A percentile compares a stretch with the other conserved stretches of the same genome.
Evolutionary conservation across 2,329 filamentous ascomycete genomes (phyloP).

Genomic region (Colletotrichum phormii): DNA sequence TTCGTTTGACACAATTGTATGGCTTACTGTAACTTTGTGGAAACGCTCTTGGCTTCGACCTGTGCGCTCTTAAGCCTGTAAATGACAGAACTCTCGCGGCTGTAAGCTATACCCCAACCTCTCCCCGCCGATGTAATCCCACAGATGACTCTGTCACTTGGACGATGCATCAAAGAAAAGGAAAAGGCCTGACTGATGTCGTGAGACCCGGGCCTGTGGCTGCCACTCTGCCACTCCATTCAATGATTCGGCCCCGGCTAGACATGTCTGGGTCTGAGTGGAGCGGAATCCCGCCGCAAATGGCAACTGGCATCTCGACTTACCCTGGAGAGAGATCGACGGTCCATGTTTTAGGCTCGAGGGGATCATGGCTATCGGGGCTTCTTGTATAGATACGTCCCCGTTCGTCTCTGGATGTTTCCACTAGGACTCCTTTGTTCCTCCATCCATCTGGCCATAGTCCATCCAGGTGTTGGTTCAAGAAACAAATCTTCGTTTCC

Average conservation of each 20-base stretch:
- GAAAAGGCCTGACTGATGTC: conserved; percentile 6
- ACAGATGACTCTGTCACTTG: not conserved
- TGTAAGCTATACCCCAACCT: not conserved
- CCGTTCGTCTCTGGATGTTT: not conserved
- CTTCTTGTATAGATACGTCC: conserved; percentile 11
- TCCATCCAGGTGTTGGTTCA: not conserved
- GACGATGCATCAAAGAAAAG: not conserved
- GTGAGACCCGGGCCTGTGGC: not conserved
- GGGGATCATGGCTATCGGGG: not conserved
- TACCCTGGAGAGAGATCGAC: conserved; percentile 6
- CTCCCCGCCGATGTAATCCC: not conserved
- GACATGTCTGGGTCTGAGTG: conserved; percentile 10
- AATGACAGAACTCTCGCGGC: not conserved
- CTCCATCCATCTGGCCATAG: not conserved
- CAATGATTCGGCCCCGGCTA: not conserved
- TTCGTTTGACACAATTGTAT: conserved; percentile 7
- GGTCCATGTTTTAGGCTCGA: conserved; percentile 21
- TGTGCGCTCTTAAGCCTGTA: not conserved
- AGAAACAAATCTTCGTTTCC: not conserved
- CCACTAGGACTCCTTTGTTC: not conserved
- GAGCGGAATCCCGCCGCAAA: conserved; percentile 4
- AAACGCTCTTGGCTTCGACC: conserved; percentile 1
- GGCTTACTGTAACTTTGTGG: not conserved
- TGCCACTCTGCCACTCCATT: not conserved
- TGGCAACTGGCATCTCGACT: not conserved